Base-by-base conservation (phyloP, 495 filamentous ascomycete genomes). In the Daldinia grandis region DNA sequence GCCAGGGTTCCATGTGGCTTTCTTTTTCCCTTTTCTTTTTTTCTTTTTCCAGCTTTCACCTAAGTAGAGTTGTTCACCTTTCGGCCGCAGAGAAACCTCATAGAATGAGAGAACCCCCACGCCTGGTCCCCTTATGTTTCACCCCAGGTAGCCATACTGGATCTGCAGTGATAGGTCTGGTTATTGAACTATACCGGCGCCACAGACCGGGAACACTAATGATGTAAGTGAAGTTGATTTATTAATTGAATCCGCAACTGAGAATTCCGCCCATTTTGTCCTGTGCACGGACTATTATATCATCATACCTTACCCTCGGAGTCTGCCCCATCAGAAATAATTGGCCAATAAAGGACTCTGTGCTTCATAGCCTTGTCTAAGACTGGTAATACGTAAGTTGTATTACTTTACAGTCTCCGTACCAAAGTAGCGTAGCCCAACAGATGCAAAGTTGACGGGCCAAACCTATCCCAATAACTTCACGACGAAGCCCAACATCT, bases 101-200 rank as follows among this genome's bases (percentile, higher is more conserved):
- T 14, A 51, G 19, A 37, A 58, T 14, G 28, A 59, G 51, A 42
- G 57, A 64, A 67, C 69, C 69, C 69, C 69, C 69, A 72, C 69
- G 64, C 38, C 62, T 15, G 21, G 58, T 57, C 47, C 54, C 31
- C 19, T 33, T 28, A 17, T 51, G 44, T 58, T 33, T 24, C 58
- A 54, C 33, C 44, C 55, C n/a, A n/a, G n/a, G n/a, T 58, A 62
- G 63, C 67, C 68, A 54, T 42, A 66, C 51, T 37, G 15, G 38
- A 64, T 63, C 33, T 64, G 64, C 58, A 30, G 42, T 64, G 62
- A 38, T 37, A 71, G 66, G 27, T 53, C 50, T 59, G 15, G 27
- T 1, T 27, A 44, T 42, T 59, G 37, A 42, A 17, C 56, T 59
- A 24, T 37, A 19, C 24, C 27, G 56, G 24, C 37, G 25, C 56